These are phyloP conservation scores for Saturnispora hagleri DNA, from an alignment of 805 yeast species.

Conservation along the genomic window DNA sequence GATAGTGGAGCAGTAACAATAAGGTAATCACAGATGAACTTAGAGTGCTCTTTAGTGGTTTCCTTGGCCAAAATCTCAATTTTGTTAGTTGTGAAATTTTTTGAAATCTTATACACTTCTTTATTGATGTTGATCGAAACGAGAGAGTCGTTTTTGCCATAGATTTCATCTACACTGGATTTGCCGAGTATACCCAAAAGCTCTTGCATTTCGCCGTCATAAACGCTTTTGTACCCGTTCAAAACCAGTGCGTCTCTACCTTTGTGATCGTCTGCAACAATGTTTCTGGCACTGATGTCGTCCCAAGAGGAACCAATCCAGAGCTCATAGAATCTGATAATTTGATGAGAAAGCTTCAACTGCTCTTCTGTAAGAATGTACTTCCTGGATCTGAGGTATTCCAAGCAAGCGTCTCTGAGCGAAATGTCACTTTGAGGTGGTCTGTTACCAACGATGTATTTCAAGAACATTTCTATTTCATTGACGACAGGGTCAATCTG, in stretches of 20 bases:
- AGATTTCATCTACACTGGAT: slow-evolving; percentile 3
- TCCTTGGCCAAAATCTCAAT: slow-evolving; percentile 17
- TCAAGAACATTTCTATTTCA: slow-evolving; percentile 23
- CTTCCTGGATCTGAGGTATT: slow-evolving; percentile 39
- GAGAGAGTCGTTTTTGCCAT: slow-evolving; percentile 5
- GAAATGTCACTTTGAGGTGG: slow-evolving; percentile 42
- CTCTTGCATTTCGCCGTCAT: slow-evolving; percentile 25
- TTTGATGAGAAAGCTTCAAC: slow-evolving; percentile 38
- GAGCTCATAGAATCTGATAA: slow-evolving; percentile 48
- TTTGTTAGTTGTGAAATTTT: slow-evolving; percentile 13
- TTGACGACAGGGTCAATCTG: slow-evolving; percentile 30
- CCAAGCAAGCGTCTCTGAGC: slow-evolving; percentile 39
- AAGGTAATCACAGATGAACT: slow-evolving; percentile 29
- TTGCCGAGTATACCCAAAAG: slow-evolving; percentile 7
- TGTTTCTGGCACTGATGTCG: slow-evolving; percentile 49
- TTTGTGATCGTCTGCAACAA: slow-evolving; percentile 33
- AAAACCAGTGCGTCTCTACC: slow-evolving; percentile 68
- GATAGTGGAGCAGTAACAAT: slow-evolving; percentile 45
- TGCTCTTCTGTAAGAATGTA: slow-evolving; percentile 43
- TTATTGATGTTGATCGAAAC: slow-evolving; percentile 16
- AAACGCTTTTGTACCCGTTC: slow-evolving; percentile 43
- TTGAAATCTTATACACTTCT: slow-evolving; percentile 21
- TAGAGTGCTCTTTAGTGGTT: slow-evolving; percentile 6
- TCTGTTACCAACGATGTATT: slow-evolving; percentile 11
- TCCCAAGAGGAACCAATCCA: slow-evolving; percentile 76